Evolutionary conservation across 2,329 filamentous ascomycete species (phyloP).

Genomic region (Aureobasidium leucospermi): DNA sequence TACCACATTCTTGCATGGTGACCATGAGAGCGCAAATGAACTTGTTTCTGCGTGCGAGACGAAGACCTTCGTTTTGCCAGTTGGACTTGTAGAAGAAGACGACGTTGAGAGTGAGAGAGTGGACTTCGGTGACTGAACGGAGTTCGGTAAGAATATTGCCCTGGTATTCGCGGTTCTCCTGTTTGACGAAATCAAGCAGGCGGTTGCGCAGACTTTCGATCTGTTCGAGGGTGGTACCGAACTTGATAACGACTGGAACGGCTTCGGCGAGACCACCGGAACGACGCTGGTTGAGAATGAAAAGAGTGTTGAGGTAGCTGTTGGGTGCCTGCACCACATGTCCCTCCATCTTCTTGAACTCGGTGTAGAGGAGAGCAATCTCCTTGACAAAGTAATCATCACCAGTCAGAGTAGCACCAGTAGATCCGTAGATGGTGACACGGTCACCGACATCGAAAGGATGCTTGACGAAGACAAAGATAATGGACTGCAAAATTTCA

Average conservation of each 20-base stretch:
- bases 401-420: constrained; percentile 66
- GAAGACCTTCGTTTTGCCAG: constrained; percentile 89
- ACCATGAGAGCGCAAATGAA: constrained; percentile 89
- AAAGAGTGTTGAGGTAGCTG: constrained; percentile 83
- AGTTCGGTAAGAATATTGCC: constrained; percentile 81
- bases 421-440: constrained; percentile 85
- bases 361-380: constrained; percentile 85
- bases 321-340: constrained; percentile 95
- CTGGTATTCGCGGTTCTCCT: constrained; percentile 85
- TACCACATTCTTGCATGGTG: constrained; percentile 73
- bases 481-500: constrained; percentile 86
- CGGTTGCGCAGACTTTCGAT: constrained; percentile 75
- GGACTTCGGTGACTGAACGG: constrained; percentile 69
- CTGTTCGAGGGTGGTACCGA: constrained; percentile 74
- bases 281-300: constrained; percentile 90
- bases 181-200: constrained; percentile 73
- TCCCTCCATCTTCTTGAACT: constrained; percentile 98
- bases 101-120: constrained; percentile 80
- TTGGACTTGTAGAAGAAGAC: constrained; percentile 98
- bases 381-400: constrained; percentile 97
- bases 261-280: constrained; percentile 84
- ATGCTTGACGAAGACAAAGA: constrained; percentile 96
- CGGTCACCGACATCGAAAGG: constrained; percentile 94
- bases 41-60: constrained; percentile 84
- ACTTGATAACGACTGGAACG: constrained; percentile 75